These are phyloP conservation scores for Populus euphratica DNA, from an alignment of 345 rosid species.

Conservation along the genomic window DNA sequence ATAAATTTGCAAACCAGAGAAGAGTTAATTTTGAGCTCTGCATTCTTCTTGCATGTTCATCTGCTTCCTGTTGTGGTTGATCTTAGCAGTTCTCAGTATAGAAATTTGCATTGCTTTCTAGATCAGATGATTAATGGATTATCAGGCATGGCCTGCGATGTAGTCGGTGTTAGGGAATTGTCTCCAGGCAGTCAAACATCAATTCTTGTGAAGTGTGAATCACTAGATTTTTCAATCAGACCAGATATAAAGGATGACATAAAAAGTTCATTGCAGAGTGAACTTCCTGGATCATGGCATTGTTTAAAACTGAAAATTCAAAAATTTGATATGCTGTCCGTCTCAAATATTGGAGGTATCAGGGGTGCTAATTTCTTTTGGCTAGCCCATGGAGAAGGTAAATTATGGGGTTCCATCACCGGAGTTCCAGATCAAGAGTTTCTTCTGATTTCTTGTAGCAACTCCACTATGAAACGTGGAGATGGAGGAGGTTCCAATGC, in stretches of 20 bases:
- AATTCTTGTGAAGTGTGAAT: slow-evolving; percentile 69
- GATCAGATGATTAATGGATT: slow-evolving; percentile 46
- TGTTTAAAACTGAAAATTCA: slow-evolving; percentile 55
- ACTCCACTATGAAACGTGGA: slow-evolving; percentile 84
- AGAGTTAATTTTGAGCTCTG: slow-evolving; percentile 62
- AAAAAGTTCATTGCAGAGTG: slow-evolving; percentile 60
- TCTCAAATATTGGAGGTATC: slow-evolving; percentile 69
- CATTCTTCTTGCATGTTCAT: slow-evolving; percentile 56
- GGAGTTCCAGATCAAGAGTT: slow-evolving; percentile 52
- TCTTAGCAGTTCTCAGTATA: slow-evolving; percentile 51
- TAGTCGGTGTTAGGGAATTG: slow-evolving; percentile 25
- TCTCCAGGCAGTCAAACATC: slow-evolving; percentile 48
- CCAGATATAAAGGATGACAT: slow-evolving; percentile 48
- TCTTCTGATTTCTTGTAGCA: slow-evolving; percentile 74
- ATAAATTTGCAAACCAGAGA: slow-evolving; percentile 46
- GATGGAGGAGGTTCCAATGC: slow-evolving; percentile 95
- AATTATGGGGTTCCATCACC: slow-evolving; percentile 67
- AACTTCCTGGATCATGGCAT: slow-evolving; percentile 89
- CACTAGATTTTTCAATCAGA: slow-evolving; percentile 59
- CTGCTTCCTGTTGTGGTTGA: slow-evolving; percentile 42
- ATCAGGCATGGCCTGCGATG: slow-evolving; percentile 32
- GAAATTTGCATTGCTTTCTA: slow-evolving; percentile 38
- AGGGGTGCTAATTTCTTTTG: slow-evolving; percentile 62
- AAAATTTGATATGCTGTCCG: slow-evolving; percentile 57
- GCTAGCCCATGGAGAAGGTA: slow-evolving; percentile 79